Conservation (phyloP, 73 alveolate genomes). For the Paramecium octaurelia region DNA sequence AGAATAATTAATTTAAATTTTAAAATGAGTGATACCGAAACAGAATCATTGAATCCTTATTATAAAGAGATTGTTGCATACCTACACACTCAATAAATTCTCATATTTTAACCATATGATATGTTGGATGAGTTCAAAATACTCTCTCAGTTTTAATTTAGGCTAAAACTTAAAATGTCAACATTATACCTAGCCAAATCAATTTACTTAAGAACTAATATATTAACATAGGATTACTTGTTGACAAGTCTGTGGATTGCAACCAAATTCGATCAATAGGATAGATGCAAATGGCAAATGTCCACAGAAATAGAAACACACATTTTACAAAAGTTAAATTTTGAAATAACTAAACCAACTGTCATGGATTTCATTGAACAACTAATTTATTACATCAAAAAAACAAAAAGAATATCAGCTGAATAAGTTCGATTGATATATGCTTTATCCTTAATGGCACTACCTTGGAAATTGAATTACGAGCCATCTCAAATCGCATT, state of each 20-base stretch:
- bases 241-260: background rate
- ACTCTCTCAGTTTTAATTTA: background rate
- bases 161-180: background rate
- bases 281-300: background rate
- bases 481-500: background rate
- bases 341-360: conserved; percentile 24
- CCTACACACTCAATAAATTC: background rate
- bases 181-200: background rate
- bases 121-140: background rate
- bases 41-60: background rate
- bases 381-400: background rate
- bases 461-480: background rate
- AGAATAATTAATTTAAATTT: background rate
- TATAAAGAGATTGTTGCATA: background rate
- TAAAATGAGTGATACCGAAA: background rate
- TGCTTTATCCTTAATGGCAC: background rate
- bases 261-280: background rate
- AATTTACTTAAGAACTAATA: background rate
- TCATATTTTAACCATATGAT: background rate
- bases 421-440: background rate
- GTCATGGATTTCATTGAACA: background rate
- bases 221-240: background rate
- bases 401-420: background rate
- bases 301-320: background rate
- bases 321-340: conserved; percentile 4